phyloP scores from a whole-genome alignment of 2,329 filamentous ascomycete genomes.

The Septoria linicola region DNA sequence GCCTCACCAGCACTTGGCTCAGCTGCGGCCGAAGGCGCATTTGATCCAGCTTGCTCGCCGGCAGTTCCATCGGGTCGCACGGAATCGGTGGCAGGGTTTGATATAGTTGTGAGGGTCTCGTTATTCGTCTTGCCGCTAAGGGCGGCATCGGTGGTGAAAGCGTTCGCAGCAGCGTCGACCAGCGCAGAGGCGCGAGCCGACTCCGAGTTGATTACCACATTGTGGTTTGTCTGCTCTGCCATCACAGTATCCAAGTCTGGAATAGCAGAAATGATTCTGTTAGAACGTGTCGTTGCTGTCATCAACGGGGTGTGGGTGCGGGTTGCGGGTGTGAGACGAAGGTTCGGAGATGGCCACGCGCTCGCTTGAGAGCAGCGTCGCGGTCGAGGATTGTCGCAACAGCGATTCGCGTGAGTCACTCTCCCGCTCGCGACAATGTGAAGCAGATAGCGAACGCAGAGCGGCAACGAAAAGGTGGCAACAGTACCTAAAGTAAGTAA shows the following conservation, averaged over 20 bases:
- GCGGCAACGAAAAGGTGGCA: background rate
- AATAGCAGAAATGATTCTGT: constrained; percentile 16
- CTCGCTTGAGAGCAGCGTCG: background rate
- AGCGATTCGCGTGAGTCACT: background rate
- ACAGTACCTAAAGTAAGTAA: constrained; percentile 22
- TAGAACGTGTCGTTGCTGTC: constrained; percentile 18
- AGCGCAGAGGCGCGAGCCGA: constrained; percentile 61
- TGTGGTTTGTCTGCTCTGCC: constrained; percentile 68
- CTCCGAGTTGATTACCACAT: constrained; percentile 71
- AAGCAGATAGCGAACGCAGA: background rate
- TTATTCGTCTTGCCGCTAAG: constrained; percentile 42
- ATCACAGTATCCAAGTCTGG: constrained; percentile 57
- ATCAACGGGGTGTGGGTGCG: background rate
- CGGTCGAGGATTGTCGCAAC: background rate
- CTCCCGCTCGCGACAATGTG: background rate
- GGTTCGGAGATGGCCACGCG: background rate
- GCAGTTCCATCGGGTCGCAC: constrained; percentile 11
- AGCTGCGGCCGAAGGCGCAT: constrained; percentile 26
- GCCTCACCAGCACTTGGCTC: constrained; percentile 38
- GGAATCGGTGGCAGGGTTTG: constrained; percentile 31
- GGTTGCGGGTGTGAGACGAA: background rate
- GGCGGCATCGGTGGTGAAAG: constrained; percentile 57
- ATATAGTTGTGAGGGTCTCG: constrained; percentile 44
- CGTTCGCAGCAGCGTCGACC: constrained; percentile 63
- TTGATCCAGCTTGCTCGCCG: constrained; percentile 12